These are phyloP conservation scores for Sugiyamaella novakii DNA, from an alignment of 1,139 yeast species.

Conservation along the genomic window DNA sequence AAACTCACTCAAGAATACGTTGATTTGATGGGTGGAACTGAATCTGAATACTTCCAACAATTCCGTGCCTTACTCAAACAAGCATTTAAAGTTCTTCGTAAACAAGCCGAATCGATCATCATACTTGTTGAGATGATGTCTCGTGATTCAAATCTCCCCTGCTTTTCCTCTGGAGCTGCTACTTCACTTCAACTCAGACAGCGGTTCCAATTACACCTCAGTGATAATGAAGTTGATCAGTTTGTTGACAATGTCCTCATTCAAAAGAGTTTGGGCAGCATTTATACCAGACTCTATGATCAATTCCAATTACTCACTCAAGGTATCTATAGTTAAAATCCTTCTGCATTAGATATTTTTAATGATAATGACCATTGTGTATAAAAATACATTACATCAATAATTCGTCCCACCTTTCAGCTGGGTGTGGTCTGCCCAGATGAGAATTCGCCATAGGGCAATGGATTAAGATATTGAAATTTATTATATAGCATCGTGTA, in stretches of 20 bases:
- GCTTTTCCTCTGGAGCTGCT: conserved; percentile 84
- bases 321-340: conserved; percentile 69
- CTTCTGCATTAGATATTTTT: conserved; percentile 1
- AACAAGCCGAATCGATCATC: conserved; percentile 69
- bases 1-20: conserved; percentile 86
- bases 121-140: conserved; percentile 92
- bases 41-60: conserved; percentile 56
- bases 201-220: conserved; percentile 73
- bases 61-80: conserved; percentile 66
- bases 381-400: too few species aligned
- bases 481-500: too few species aligned
- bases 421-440: too few species aligned
- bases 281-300: conserved; percentile 88
- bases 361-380: conserved; percentile 16
- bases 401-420: too few species aligned
- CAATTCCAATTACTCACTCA: conserved; percentile 93
- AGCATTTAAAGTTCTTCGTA: conserved; percentile 72
- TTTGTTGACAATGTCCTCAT: conserved; percentile 77
- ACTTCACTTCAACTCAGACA: conserved; percentile 78
- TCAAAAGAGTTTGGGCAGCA: conserved; percentile 80
- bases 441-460: too few species aligned
- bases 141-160: conserved; percentile 83
- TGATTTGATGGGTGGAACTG: conserved; percentile 79
- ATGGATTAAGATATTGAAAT: too few species aligned
- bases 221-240: conserved; percentile 70